Conservation (phyloP, 2,329 filamentous ascomycete species). For the Aspergillus neoniger region DNA sequence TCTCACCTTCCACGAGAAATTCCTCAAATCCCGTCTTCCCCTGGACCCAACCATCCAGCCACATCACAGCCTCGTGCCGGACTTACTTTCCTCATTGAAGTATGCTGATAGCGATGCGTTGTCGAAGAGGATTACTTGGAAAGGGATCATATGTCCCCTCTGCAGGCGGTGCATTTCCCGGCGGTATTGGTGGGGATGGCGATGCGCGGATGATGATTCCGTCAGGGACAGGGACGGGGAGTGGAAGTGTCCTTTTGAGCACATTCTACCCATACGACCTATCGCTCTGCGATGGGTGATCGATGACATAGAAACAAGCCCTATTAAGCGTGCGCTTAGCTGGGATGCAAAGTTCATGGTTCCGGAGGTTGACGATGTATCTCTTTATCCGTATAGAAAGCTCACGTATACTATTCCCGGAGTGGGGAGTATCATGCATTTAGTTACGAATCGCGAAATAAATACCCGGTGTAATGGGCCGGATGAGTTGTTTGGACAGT, state of each 20-base stretch:
- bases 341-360: conserved; percentile 31
- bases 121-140: conserved; percentile 56
- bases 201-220: conserved; percentile 45
- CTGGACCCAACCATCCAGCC: conserved; percentile 44
- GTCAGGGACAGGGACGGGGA: conserved; percentile 1
- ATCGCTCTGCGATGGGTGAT: conserved; percentile 37
- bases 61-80: conserved; percentile 43
- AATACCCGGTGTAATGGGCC: conserved; percentile 57
- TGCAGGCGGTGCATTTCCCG: conserved; percentile 66
- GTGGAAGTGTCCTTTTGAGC: conserved; percentile 50
- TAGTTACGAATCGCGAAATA: conserved; percentile 57
- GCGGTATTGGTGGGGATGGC: conserved; percentile 63
- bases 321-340: conserved; percentile 27
- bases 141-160: conserved; percentile 66
- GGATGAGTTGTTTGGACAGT: conserved; percentile 59
- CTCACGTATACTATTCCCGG: conserved; percentile 35
- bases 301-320: conserved; percentile 33
- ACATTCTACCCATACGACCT: conserved; percentile 28
- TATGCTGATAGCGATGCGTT: conserved; percentile 44
- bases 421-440: conserved; percentile 56
- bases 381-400: conserved; percentile 34
- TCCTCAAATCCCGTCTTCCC: conserved; percentile 56
- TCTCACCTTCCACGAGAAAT: conserved; percentile 56
- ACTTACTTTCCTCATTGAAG: conserved; percentile 42
- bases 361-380: conserved; percentile 33